Conservation (phyloP, 164 flowering plant genomes). For the Houttuynia cordata region DNA sequence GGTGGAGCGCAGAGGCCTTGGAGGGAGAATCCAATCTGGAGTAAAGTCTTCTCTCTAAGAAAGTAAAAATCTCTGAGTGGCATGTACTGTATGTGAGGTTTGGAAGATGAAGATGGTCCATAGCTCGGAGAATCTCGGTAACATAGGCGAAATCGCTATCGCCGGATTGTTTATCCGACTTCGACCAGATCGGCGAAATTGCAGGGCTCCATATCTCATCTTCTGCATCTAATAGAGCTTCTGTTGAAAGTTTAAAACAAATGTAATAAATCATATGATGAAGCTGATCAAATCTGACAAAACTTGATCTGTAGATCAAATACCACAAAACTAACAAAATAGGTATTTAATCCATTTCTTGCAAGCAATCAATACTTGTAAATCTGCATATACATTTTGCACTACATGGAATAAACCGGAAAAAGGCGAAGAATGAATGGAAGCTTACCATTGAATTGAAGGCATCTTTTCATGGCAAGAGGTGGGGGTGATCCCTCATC, state of each 20-base stretch:
- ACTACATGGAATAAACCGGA: background rate
- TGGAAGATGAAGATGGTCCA: background rate
- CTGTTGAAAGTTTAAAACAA: conserved; percentile 13
- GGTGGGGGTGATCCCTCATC: conserved; percentile 81
- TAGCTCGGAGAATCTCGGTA: conserved; percentile 53
- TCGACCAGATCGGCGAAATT: conserved; percentile 14
- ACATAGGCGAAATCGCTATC: conserved; percentile 50
- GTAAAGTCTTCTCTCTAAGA: conserved; percentile 47
- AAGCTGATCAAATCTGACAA: too few relatives aligned
- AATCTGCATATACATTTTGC: background rate
- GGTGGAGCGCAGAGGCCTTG: conserved; percentile 32
- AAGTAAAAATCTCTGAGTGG: conserved; percentile 3
- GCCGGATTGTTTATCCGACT: conserved; percentile 16
- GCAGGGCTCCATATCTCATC: conserved; percentile 17
- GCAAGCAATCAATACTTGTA: background rate
- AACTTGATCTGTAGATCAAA: too few relatives aligned
- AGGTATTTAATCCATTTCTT: background rate
- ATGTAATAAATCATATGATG: background rate
- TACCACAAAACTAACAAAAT: too few relatives aligned
- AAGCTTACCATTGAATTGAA: conserved; percentile 47
- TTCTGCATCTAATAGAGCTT: conserved; percentile 11
- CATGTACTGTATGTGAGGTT: background rate
- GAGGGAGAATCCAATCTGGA: conserved; percentile 24
- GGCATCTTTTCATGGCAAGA: conserved; percentile 41
- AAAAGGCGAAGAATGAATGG: background rate